phyloP scores from a whole-genome alignment of 305 asterid genomes.

The Plantago lanceolata region DNA sequence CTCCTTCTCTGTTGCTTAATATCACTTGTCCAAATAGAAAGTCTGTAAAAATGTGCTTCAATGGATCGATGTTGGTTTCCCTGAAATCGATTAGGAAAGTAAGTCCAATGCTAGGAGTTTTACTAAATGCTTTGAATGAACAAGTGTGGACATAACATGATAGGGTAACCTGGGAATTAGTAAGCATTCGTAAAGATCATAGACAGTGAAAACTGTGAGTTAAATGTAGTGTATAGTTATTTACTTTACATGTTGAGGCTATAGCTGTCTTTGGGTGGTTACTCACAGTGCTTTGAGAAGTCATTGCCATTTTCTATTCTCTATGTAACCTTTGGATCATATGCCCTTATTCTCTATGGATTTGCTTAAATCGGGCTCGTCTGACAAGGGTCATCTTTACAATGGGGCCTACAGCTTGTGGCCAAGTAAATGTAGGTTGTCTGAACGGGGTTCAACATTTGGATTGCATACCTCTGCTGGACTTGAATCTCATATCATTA shows the following conservation, averaged over 20 bases:
- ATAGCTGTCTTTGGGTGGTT: constrained; percentile 1
- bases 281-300: constrained; percentile 17
- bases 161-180: not conserved
- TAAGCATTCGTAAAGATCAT: not conserved
- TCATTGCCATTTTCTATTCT: constrained; percentile 14
- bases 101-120: no score
- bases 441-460: constrained; percentile 97
- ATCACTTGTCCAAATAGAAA: no score
- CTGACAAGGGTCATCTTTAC: constrained; percentile 48
- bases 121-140: no score
- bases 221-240: constrained; percentile 3
- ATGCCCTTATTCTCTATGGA: constrained; percentile 55
- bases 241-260: not conserved
- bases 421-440: constrained; percentile 97
- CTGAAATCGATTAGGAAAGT: no score
- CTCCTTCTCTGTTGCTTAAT: no score
- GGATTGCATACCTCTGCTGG: constrained; percentile 92
- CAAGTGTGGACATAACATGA: constrained; percentile 7
- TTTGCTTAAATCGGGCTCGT: constrained; percentile 43
- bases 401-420: constrained; percentile 78
- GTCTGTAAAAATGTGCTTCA: no score
- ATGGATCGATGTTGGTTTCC: no score
- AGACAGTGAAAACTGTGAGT: not conserved
- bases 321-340: constrained; percentile 8
- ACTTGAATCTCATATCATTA: constrained; percentile 95